Evolutionary conservation across 805 yeast genomes (phyloP).

Genomic region (Candida anglica): DNA sequence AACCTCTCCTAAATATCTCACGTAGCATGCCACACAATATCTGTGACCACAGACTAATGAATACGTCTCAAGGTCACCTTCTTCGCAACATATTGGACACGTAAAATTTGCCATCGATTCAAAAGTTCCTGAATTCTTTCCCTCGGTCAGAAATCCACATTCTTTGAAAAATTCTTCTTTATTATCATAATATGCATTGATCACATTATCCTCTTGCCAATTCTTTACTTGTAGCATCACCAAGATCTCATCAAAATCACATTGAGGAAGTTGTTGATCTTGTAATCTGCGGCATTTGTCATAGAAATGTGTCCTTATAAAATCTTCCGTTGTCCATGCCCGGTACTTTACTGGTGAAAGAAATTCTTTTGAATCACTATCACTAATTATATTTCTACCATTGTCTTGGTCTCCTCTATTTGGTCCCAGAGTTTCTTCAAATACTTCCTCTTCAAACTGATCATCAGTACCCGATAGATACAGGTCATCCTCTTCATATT

Average conservation of each 20-base stretch:
- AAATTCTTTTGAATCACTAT: not conserved
- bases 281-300: slow-evolving; percentile 17
- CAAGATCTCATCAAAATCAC: slow-evolving; percentile 26
- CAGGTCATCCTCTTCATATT: no score
- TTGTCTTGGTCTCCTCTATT: no score
- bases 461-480: no score
- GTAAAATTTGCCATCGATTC: slow-evolving; percentile 19
- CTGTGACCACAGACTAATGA: slow-evolving; percentile 65
- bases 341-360: slow-evolving; percentile 11
- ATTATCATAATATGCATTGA: slow-evolving; percentile 33
- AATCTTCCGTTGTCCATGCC: slow-evolving; percentile 24
- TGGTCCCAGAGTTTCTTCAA: no score
- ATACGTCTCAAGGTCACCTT: slow-evolving; percentile 35
- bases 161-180: slow-evolving; percentile 16
- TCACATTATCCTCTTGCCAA: slow-evolving; percentile 39
- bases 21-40: slow-evolving; percentile 68
- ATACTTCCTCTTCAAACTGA: no score
- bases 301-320: slow-evolving; percentile 20
- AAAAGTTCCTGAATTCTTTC: slow-evolving; percentile 6
- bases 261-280: slow-evolving; percentile 20
- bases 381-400: no score
- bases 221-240: slow-evolving; percentile 31
- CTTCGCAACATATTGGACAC: slow-evolving; percentile 76
- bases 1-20: slow-evolving; percentile 50
- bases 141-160: slow-evolving; percentile 22